Percentiles rank a stretch among this genome's conserved stretches.
Conservation (phyloP, 352 stramenopile species). For the Globisporangium cystogenes region DNA sequence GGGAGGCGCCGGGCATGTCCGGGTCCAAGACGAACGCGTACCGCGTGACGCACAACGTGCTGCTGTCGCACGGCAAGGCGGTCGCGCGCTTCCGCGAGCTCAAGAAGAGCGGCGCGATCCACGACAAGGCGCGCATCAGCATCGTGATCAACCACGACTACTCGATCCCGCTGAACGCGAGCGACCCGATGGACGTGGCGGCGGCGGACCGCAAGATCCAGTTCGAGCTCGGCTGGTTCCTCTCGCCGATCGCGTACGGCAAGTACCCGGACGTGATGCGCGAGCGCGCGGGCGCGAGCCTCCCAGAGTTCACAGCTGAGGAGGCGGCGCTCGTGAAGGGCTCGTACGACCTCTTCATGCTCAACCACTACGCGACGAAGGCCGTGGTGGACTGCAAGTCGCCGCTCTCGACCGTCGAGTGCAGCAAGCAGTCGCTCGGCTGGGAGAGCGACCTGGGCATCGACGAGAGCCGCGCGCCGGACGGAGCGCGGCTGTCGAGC, state of each 20-base stretch:
- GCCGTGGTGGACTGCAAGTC: conserved; percentile 48
- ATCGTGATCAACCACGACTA: conserved; percentile 89
- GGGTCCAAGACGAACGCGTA: conserved; percentile 35
- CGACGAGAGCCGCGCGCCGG: conserved; percentile 43
- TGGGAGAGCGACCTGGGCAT: conserved; percentile 45
- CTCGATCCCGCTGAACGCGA: conserved; percentile 71
- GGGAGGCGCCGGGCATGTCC: conserved; percentile 26
- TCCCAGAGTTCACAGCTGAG: conserved; percentile 83
- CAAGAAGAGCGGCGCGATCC: conserved; percentile 15
- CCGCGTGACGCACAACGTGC: conserved; percentile 75
- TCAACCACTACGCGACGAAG: conserved; percentile 92
- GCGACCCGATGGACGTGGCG: conserved; percentile 30
- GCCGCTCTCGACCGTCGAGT: conserved; percentile 21
- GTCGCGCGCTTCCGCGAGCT: conserved; percentile 77
- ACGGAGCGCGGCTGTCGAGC: too few relatives aligned
- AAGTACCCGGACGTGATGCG: conserved; percentile 92
- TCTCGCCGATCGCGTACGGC: conserved; percentile 82
- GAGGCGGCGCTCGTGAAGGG: conserved; percentile 63
- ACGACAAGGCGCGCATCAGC: conserved; percentile 72
- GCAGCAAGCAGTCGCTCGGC: conserved; percentile 23
- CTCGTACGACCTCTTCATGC: conserved; percentile 92
- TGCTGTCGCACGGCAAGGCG: conserved; percentile 83
- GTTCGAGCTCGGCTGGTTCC: conserved; percentile 90
- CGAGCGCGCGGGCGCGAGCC: conserved; percentile 56
- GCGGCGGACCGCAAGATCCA: conserved; percentile 81